A percentile compares a stretch with the other conserved stretches of the same genome.
phyloP scores from a whole-genome alignment of 345 rosid genomes.

The Salix caprea region DNA sequence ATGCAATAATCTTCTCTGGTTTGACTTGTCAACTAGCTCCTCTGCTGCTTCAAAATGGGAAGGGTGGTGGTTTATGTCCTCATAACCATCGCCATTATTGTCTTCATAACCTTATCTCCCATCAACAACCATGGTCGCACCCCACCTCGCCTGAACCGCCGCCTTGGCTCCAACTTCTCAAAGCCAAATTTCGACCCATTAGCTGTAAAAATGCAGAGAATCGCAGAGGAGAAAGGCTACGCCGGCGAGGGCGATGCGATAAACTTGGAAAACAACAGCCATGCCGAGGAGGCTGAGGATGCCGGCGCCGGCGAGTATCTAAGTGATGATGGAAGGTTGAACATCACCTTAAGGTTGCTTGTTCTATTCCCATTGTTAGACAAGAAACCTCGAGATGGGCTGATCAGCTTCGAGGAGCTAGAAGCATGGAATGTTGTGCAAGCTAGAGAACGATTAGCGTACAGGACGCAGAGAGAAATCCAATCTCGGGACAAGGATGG shows the following conservation, averaged over 20 bases:
- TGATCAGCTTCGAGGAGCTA: slow-evolving; percentile 50
- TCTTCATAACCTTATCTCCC: slow-evolving; percentile 29
- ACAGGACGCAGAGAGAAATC: slow-evolving; percentile 44
- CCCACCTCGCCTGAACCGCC: slow-evolving; percentile 29
- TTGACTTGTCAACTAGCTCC: neutral
- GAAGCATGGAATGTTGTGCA: slow-evolving; percentile 52
- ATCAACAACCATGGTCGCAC: slow-evolving; percentile 1
- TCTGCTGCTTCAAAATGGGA: slow-evolving; percentile 32
- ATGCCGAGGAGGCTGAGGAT: slow-evolving; percentile 10
- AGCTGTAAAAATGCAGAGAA: slow-evolving; percentile 38
- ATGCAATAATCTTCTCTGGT: neutral
- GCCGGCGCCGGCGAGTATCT: slow-evolving; percentile 28
- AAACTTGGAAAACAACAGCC: slow-evolving; percentile 6
- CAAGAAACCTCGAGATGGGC: slow-evolving; percentile 47
- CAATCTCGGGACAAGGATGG: slow-evolving; percentile 43
- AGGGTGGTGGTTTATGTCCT: slow-evolving; percentile 59
- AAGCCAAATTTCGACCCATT: slow-evolving; percentile 54
- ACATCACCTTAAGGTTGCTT: slow-evolving; percentile 52
- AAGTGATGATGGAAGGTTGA: slow-evolving; percentile 37
- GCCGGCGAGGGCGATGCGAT: neutral
- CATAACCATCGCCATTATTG: slow-evolving; percentile 36
- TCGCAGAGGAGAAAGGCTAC: slow-evolving; percentile 18
- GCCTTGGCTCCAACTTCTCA: slow-evolving; percentile 40
- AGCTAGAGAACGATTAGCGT: slow-evolving; percentile 42
- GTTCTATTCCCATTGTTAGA: slow-evolving; percentile 62